Base-by-base conservation (phyloP, 2,329 filamentous ascomycete species). In the Aciculosporium take region DNA sequence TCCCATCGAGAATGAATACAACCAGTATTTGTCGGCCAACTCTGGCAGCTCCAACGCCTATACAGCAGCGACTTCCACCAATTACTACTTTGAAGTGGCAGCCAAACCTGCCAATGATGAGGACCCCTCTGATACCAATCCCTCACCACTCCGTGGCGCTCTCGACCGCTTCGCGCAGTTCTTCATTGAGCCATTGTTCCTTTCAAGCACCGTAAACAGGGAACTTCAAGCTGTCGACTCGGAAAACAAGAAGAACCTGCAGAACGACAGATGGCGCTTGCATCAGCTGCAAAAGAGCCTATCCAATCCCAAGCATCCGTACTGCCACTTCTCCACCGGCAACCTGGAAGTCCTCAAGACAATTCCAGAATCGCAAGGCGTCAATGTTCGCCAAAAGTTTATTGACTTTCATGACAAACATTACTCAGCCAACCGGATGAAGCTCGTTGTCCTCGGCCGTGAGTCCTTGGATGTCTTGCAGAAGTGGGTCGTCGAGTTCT, bases 241-340 rank as follows among this genome's bases (percentile, higher is more conserved):
- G 5, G 88, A 95, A 61, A 94, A 95, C 65, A 94, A 94, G 72
- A 95, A 95, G 72, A 95, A 95, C 52, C 66, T 95, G 37, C 88
- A 95, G 63, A 89, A 77, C 57, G 88, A 95, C 55, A 74, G 75
- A 42, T 94, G 88, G 86, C 77, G 88, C 13, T 64, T 94, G 48
- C 78, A 89, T 54, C 88, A 95, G 62, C 70, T 95, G 20, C 83
- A 85, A 56, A 94, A 94, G 64, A 81, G 81, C 3, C 65, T 91
- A n/a, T 85, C 86, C 2, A 94, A 89, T 59, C 80, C 84, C 3
- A 76, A 80, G 12, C 88, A 95, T 53, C 88, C 88, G 0, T 94
- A 84, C 58, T 84, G 84, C 57, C 83, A 94, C 54, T 95, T 95
- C 57, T 88, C 84, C 0, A 95, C 88, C 0, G 88, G 88, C 41